These are phyloP conservation scores for Plasmodium fragile DNA, from an alignment of 169 alveolate genomes.

Conservation along the genomic window DNA sequence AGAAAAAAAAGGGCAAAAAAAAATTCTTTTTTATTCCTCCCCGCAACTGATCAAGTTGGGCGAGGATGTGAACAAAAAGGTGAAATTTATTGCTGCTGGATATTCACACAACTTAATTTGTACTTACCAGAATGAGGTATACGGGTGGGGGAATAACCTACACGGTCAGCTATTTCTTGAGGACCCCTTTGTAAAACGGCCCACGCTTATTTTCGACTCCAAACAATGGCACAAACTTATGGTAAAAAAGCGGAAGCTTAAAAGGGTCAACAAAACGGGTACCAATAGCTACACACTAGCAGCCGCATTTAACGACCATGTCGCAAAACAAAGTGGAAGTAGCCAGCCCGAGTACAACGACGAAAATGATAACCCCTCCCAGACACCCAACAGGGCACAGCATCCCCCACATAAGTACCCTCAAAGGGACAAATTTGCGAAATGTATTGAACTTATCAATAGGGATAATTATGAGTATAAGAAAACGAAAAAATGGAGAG, in stretches of 20 bases:
- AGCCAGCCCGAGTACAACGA: not conserved
- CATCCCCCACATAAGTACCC: not conserved
- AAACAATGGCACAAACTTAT: not conserved
- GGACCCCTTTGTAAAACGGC: constrained; percentile 16
- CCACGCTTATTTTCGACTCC: constrained; percentile 41
- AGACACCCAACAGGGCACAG: not conserved
- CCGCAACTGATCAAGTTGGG: constrained; percentile 6
- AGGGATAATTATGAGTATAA: not conserved
- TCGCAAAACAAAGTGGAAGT: not conserved
- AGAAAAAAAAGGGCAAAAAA: not conserved
- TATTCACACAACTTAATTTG: constrained; percentile 61
- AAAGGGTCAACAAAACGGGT: not conserved
- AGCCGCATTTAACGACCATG: not conserved
- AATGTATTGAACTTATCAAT: not conserved
- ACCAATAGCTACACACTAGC: not conserved
- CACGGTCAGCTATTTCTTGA: constrained; percentile 10
- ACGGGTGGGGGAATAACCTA: constrained; percentile 65
- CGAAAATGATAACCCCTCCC: not conserved
- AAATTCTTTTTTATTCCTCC: constrained; percentile 4
- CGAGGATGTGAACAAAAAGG: constrained; percentile 10
- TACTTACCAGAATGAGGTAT: constrained; percentile 57
- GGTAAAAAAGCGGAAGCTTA: not conserved
- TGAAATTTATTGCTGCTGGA: constrained; percentile 60
- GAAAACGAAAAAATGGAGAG: not conserved
- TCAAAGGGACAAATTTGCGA: not conserved